Evolutionary conservation across 2,329 filamentous ascomycete species (phyloP), one percentile per base, ranked within the genome.

Genomic region (Coniochaeta ligniaria): DNA sequence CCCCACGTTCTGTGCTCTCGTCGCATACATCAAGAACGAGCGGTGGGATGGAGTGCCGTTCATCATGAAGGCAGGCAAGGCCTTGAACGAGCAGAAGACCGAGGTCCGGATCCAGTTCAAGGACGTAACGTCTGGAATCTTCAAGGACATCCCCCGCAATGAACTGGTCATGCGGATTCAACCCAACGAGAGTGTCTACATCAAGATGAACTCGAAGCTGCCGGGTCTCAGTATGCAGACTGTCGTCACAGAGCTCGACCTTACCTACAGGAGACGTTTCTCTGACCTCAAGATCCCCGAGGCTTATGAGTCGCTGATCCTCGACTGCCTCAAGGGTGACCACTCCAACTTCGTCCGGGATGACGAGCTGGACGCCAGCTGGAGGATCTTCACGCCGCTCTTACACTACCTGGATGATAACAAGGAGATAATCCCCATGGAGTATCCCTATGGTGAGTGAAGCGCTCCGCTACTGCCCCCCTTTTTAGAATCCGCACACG

Each of bases 121-220:
- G 83, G 95, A 99, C 74, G 95, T 99, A 66, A 98, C 95, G 24
- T 97, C 93, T 57, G 95, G 96, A 67, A 99, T 99, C 77, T 99
- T 99, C 83, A 98, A 98, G 85, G 94, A 99, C 75, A 99, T 99
- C 72, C 96, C 95, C 62, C 90, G 96, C 68, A 99, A 99, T 81
- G 95, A 99, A 80, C 89, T 99, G 66, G 95, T 99, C 71, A 97
- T 99, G 81, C 93, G 95, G 68, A 96, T 99, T 66, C 95, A 99
- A 82, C 95, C 95, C 70, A 99, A 99, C 80, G 95, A 99, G 84
- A 96, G 91, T 74, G 93, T 99, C 67, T 99, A 99, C 81, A 96
- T 98, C 78, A 99, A 99, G 87, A 99, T 99, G 95, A 99, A 99
- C 88, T 98, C 94, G 33, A 99, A 99, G 84, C 83, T 99, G 62